Percentiles rank a stretch among this genome's conserved stretches.
phyloP scores from a whole-genome alignment of 345 rosid genomes.

The Camelina hispida region DNA sequence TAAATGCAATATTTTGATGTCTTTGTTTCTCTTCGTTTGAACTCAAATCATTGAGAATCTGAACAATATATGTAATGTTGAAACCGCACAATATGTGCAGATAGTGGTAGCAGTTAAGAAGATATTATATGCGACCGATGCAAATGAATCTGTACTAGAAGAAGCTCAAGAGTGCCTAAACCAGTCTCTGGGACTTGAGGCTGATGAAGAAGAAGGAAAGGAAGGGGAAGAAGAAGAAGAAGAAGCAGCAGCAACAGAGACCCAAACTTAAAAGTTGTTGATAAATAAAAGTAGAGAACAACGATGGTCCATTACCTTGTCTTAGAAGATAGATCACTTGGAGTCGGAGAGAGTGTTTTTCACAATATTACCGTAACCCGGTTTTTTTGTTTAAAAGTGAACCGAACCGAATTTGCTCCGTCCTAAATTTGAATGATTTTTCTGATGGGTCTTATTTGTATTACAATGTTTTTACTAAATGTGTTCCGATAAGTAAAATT shows the following conservation, averaged over 20 bases:
- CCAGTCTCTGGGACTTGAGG: constrained; percentile 48
- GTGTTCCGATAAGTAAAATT: not conserved
- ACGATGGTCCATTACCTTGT: constrained; percentile 34
- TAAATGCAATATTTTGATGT: constrained; percentile 35
- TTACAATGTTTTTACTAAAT: not conserved
- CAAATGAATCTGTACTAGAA: constrained; percentile 70
- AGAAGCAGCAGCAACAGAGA: constrained; percentile 25
- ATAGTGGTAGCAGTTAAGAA: constrained; percentile 80
- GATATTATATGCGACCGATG: constrained; percentile 86
- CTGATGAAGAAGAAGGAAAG: constrained; percentile 39
- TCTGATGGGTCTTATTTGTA: constrained; percentile 4
- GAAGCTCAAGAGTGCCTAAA: constrained; percentile 81
- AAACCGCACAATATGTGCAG: constrained; percentile 51
- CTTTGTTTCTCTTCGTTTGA: not conserved
- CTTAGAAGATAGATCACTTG: constrained; percentile 37
- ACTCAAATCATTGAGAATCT: constrained; percentile 6
- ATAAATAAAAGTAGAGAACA: constrained; percentile 26
- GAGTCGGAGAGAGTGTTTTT: constrained; percentile 14
- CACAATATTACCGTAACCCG: constrained; percentile 33
- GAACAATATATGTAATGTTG: constrained; percentile 14
- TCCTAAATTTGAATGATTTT: not conserved
- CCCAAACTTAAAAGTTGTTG: constrained; percentile 24
- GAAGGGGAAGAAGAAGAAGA: not conserved
- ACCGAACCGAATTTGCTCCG: constrained; percentile 20
- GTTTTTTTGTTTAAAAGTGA: constrained; percentile 22